These are phyloP conservation scores for Scenedesmus sp. DNA, from an alignment of 163 green algal species.

Conservation along the genomic window DNA sequence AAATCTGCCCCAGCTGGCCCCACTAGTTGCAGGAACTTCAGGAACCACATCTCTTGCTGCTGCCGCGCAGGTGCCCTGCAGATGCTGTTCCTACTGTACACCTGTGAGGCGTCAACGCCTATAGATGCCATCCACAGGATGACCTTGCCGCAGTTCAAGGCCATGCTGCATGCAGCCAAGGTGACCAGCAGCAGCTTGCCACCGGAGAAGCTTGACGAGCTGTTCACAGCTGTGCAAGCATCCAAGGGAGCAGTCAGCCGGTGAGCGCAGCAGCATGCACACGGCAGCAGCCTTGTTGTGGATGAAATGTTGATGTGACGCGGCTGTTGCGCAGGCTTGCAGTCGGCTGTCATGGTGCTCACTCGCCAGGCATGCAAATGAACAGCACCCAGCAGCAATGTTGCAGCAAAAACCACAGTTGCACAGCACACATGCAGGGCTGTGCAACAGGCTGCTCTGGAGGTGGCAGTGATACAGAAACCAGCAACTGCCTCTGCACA, in stretches of 20 bases:
- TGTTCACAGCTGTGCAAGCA: conserved; percentile 68
- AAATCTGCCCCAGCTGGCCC: not conserved
- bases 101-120: conserved; percentile 61
- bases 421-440: no score
- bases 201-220: conserved; percentile 75
- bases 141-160: conserved; percentile 79
- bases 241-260: conserved; percentile 57
- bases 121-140: conserved; percentile 70
- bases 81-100: conserved; percentile 78
- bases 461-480: no score
- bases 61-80: conserved; percentile 70
- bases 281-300: not conserved
- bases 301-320: not conserved
- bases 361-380: no score
- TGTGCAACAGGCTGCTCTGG: no score
- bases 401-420: no score
- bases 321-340: not conserved
- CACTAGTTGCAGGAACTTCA: not conserved
- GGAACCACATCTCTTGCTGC: not conserved
- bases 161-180: conserved; percentile 66
- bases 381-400: no score
- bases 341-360: no score
- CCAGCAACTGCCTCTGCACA: not conserved
- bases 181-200: conserved; percentile 57
- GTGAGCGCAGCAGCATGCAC: conserved; percentile 12